Evolutionary conservation across 768 basidiomycete genomes (phyloP), one percentile per base, ranked within the genome.

Genomic region (Coprinellus micaceus): DNA sequence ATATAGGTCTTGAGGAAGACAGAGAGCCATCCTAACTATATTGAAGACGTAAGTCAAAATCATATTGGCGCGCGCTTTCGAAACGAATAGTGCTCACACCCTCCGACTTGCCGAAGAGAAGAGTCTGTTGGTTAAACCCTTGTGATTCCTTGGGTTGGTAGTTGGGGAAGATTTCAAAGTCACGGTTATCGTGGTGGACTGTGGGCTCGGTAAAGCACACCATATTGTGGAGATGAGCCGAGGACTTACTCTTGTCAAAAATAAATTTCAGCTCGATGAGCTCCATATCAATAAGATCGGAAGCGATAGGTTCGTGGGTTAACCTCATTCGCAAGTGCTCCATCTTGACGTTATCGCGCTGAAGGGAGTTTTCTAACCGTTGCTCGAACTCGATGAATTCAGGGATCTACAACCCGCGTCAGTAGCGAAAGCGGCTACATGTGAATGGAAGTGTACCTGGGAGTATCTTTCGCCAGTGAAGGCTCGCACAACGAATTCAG

Each of bases 301-400:
- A 77, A 44, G 75, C 82, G 52, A 91, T 77, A 17, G 77, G 73
- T 66, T 94, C 93, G 52, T 91, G 88, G 1, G 85, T 74, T 12
- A 93, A 72, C 19, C 88, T 83, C 86, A 94, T 92, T 53, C 92
- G 82, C 33, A 93, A 80, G 64, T 93, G 85, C 66, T 96, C 93
- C 61, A 94, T 72, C 66, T 90, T 88, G 60, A 89, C 79, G 15
- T 89, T 77, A 60, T 94, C 91, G 24, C 91, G 81, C 67, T 94
- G 89, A 9, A 95, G 77, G 4, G 93, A 95, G 67, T 86, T 88
- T 58, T 93, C 89, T 9, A 96, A 73, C 37, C 82, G 79, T 49
- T 88, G 85, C 66, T 94, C 89, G 57, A 95, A 94, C 5, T 72
- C 69, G 54, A 91, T 83, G 64, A 96, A 94, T 64, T 94, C 89